A percentile compares a stretch with the other conserved stretches of the same genome.
Conservation (phyloP, 805 yeast species). For the Schwanniomyces vanrijiae region DNA sequence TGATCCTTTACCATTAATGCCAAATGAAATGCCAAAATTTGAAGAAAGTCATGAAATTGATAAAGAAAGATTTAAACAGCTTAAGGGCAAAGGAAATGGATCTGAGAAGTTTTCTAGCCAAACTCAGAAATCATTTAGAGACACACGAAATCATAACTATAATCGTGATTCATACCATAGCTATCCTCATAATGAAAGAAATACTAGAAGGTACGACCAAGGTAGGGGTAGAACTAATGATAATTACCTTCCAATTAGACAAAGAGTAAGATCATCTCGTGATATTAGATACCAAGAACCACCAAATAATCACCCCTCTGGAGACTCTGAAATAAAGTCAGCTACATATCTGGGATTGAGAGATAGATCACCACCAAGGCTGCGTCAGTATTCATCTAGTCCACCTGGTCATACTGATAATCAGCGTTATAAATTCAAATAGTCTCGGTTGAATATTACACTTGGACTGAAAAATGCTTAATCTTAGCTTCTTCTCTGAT, state of each 20-base stretch:
- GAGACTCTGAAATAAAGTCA: not conserved
- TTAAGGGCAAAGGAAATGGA: slow-evolving; percentile 21
- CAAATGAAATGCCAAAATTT: slow-evolving; percentile 59
- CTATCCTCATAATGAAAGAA: not conserved
- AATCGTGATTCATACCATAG: not conserved
- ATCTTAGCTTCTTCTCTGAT: too few species aligned
- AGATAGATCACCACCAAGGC: slow-evolving; percentile 8
- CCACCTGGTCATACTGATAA: not conserved
- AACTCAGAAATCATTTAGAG: not conserved
- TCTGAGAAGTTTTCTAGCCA: not conserved
- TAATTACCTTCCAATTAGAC: not conserved
- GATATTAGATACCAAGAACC: not conserved
- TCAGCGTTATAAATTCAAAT: not conserved
- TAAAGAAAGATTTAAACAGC: slow-evolving; percentile 54
- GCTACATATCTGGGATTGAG: slow-evolving; percentile 5
- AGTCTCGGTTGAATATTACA: too few species aligned
- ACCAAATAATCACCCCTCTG: not conserved
- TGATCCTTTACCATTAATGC: slow-evolving; percentile 63
- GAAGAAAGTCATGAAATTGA: slow-evolving; percentile 92
- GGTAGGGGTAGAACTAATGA: not conserved
- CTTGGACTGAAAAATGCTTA: too few species aligned
- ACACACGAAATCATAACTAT: not conserved
- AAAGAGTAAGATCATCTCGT: not conserved
- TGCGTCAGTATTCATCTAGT: not conserved
- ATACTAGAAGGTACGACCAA: not conserved